phyloP scores from a whole-genome alignment of 495 filamentous ascomycete genomes.

The Talaromyces adpressus region DNA sequence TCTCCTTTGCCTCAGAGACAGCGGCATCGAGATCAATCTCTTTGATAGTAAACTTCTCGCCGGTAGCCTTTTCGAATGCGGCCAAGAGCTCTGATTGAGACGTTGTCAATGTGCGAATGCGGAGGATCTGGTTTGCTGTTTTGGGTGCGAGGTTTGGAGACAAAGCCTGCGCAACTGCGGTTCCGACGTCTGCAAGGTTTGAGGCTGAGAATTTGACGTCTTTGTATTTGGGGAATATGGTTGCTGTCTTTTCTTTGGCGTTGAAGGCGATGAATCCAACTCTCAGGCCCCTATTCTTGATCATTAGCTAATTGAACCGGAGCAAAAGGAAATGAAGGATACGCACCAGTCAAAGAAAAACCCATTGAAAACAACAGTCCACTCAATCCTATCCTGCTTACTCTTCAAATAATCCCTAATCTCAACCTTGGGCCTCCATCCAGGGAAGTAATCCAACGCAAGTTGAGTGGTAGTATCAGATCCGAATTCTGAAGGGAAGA shows the following conservation, averaged over 20 bases:
- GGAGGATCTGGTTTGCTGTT: slow-evolving; percentile 43
- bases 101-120: slow-evolving; percentile 34
- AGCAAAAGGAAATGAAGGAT: neutral
- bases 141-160: slow-evolving; percentile 6
- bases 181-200: neutral
- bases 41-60: slow-evolving; percentile 31
- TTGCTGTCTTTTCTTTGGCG: slow-evolving; percentile 1
- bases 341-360: slow-evolving; percentile 8
- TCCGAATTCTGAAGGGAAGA: slow-evolving; percentile 48
- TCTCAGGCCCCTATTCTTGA: neutral
- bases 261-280: slow-evolving; percentile 3
- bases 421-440: slow-evolving; percentile 32
- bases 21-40: slow-evolving; percentile 23
- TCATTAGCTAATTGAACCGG: neutral
- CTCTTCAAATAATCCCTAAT: slow-evolving; percentile 33
- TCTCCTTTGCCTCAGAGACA: slow-evolving; percentile 19
- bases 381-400: slow-evolving; percentile 30
- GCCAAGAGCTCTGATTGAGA: slow-evolving; percentile 40
- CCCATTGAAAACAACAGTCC: slow-evolving; percentile 38
- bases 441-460: slow-evolving; percentile 15
- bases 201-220: slow-evolving; percentile 6
- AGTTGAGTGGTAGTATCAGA: slow-evolving; percentile 24
- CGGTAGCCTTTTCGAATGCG: slow-evolving; percentile 34
- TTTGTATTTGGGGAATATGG: slow-evolving; percentile 2
- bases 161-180: slow-evolving; percentile 2